Base-by-base conservation (phyloP, 2,329 filamentous ascomycete genomes). In the Cladosporium austrohemisphaericum region DNA sequence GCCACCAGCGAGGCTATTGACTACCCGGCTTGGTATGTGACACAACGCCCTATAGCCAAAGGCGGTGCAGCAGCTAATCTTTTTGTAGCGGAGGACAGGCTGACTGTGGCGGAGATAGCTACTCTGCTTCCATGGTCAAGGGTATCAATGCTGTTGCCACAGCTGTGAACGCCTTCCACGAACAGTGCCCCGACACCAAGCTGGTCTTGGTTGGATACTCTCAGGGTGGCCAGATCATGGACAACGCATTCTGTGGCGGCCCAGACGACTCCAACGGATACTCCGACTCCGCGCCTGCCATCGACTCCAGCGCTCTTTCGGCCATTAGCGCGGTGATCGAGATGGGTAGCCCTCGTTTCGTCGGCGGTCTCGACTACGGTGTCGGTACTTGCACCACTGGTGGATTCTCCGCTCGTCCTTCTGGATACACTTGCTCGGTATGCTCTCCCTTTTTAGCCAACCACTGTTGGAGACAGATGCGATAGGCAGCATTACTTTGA, bases 181-280 rank as follows among this genome's bases (percentile, higher is more conserved):
- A 52, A n/a, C 49, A 50, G 38, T 57, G 55, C 41, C 55, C 55
- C 14, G 33, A 55, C 29, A 53, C 55, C 31, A 55, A 57, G 49
- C 49, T 57, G 50, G 50, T 55, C 22, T 31, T 57, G 22, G 51
- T 49, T 26, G 55, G 55, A 8, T 57, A 55, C 47, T 55, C 52
- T 20, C 52, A 54, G 37, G 55, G 55, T 16, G 51, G 47, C 7
- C 57, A 59, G 45, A 52, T 57, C 56, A 76, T 80, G 63, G 80
- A 84, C 56, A 77, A 80, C 55, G 79, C 79, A 5, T 66, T 83
- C 31, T 83, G 80, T 57, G 80, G 80, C 11, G 80, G 79, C 22
- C 53, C 62, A 66, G 3, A 75, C 14, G 73, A 72, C 43, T 74
- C 76, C 8, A 71, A 72, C 10, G 43, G 51, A 18, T 49, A 55